Evolutionary conservation across 2,329 filamentous ascomycete species (phyloP).

Genomic region (Harringtonia lauricola): DNA sequence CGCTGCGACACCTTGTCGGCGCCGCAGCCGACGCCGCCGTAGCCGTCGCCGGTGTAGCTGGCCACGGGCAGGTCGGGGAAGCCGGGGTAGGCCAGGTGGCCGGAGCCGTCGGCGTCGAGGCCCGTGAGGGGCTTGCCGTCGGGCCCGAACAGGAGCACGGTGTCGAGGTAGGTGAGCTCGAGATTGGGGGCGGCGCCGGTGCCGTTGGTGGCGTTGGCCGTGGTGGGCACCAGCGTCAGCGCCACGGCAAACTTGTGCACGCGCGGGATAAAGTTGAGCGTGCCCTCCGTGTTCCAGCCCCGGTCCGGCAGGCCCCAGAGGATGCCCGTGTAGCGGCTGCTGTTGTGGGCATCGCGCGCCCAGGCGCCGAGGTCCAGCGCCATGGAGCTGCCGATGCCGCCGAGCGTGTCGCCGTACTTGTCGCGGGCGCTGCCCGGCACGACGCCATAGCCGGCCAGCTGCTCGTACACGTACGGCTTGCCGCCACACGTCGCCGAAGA

Average conservation of each 20-base stretch:
- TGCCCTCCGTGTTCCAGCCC: slow-evolving; percentile 66
- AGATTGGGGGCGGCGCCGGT: slow-evolving; percentile 50
- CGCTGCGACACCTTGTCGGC: slow-evolving; percentile 26
- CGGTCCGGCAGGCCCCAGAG: slow-evolving; percentile 56
- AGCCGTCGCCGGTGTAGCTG: slow-evolving; percentile 56
- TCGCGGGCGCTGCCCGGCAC: slow-evolving; percentile 47
- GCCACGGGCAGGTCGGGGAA: slow-evolving; percentile 53
- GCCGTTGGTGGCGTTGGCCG: slow-evolving; percentile 31
- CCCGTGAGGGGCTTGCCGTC: slow-evolving; percentile 51
- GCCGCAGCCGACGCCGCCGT: slow-evolving; percentile 40
- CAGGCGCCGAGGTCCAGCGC: slow-evolving; percentile 44
- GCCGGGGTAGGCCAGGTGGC: slow-evolving; percentile 40
- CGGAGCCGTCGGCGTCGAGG: slow-evolving; percentile 47
- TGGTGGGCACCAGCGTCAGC: slow-evolving; percentile 36
- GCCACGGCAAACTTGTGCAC: slow-evolving; percentile 57
- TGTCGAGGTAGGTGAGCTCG: slow-evolving; percentile 50
- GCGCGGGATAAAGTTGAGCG: slow-evolving; percentile 54
- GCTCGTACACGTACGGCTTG: slow-evolving; percentile 52
- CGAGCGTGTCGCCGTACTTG: slow-evolving; percentile 59
- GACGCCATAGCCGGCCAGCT: slow-evolving; percentile 56
- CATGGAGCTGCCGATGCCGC: slow-evolving; percentile 54
- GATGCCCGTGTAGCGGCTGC: slow-evolving; percentile 41
- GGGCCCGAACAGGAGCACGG: slow-evolving; percentile 52
- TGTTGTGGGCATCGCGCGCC: slow-evolving; percentile 37
- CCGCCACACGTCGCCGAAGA: slow-evolving; percentile 39